phyloP scores from a whole-genome alignment of 1,139 yeast species.

The Magnusiomyces tetraspermus region DNA sequence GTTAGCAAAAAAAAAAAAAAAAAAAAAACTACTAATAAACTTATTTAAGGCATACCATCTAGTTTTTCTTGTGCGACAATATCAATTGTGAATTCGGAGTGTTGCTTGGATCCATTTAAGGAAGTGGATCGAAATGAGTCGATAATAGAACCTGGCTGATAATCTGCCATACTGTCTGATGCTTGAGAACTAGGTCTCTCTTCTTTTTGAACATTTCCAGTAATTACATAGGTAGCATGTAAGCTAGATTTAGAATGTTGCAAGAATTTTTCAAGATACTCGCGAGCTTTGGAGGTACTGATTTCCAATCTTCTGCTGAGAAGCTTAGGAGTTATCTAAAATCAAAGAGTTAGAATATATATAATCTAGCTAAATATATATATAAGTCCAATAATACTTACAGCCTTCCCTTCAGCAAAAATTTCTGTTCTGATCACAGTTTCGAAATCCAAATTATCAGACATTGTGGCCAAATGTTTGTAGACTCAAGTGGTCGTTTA shows the following conservation, averaged over 20 bases:
- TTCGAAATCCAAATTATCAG: conserved; percentile 6
- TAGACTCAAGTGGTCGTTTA: neutral
- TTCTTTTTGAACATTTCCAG: conserved; percentile 13
- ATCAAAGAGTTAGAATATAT: neutral
- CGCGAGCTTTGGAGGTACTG: conserved; percentile 12
- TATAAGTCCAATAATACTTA: conserved; percentile 4
- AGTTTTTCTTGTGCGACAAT: conserved; percentile 11
- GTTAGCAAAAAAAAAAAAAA: neutral
- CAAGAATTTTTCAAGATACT: conserved; percentile 18
- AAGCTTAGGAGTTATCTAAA: conserved; percentile 12
- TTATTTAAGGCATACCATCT: conserved; percentile 9
- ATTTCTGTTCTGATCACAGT: conserved; percentile 11
- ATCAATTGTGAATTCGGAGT: conserved; percentile 4
- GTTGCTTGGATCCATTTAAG: neutral
- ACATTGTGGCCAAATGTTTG: neutral
- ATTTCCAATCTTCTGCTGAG: conserved; percentile 12
- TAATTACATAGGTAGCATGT: conserved; percentile 21
- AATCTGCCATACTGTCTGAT: conserved; percentile 12
- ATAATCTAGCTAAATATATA: too few relatives aligned
- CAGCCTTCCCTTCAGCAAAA: conserved; percentile 12
- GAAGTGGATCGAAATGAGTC: conserved; percentile 12
- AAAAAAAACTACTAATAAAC: neutral
- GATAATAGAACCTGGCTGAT: conserved; percentile 17
- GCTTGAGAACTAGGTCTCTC: conserved; percentile 2
- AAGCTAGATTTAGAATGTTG: conserved; percentile 12